phyloP scores from a whole-genome alignment of 176 grass and related monocot genomes.

The Oryza glumipatula region DNA sequence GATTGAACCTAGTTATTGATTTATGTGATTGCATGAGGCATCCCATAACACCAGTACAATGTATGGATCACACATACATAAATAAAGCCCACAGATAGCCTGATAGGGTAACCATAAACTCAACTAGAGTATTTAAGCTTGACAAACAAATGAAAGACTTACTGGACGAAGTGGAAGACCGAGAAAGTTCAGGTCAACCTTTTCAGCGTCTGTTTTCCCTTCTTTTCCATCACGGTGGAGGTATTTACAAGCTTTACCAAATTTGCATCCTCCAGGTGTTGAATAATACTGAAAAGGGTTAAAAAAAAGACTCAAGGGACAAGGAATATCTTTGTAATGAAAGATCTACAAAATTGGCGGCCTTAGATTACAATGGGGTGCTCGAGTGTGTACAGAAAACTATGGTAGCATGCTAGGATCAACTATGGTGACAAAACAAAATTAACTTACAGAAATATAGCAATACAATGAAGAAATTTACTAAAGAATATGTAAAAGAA shows the following conservation, averaged over 20 bases:
- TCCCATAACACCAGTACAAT: conserved; percentile 4
- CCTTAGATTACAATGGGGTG: neutral
- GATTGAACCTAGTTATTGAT: conserved; percentile 14
- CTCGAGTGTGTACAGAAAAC: neutral
- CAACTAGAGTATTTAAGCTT: conserved; percentile 6
- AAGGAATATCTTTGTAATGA: neutral
- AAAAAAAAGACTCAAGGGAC: conserved; percentile 10
- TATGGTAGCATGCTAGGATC: neutral
- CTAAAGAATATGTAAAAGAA: neutral
- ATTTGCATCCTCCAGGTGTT: conserved; percentile 88
- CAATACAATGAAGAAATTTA: neutral
- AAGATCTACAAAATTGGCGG: neutral
- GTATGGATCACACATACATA: conserved; percentile 5
- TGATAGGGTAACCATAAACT: neutral
- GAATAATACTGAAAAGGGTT: conserved; percentile 68
- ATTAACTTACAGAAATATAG: neutral
- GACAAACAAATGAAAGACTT: conserved; percentile 48
- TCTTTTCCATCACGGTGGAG: conserved; percentile 60
- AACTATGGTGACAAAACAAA: neutral
- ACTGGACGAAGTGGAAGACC: conserved; percentile 93
- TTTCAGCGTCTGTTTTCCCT: conserved; percentile 61
- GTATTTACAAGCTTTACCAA: conserved; percentile 81
- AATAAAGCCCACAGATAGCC: neutral
- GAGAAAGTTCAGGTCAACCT: conserved; percentile 82
- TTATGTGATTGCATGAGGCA: neutral